phyloP scores from a whole-genome alignment of 805 yeast genomes.

The Yarrowia sp. region DNA sequence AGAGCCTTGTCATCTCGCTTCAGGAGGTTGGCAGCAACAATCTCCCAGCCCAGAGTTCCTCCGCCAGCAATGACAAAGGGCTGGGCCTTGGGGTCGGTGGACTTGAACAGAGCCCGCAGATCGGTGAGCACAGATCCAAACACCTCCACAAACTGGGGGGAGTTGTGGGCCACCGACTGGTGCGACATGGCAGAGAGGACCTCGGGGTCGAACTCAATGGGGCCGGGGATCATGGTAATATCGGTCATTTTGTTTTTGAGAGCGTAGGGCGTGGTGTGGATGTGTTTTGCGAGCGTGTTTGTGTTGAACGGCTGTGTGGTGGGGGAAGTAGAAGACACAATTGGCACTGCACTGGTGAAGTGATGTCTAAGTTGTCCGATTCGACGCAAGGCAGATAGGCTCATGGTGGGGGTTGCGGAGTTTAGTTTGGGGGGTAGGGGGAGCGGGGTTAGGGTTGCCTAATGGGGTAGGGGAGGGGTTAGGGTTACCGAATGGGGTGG shows the following conservation, averaged over 20 bases:
- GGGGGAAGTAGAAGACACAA: conserved; percentile 28
- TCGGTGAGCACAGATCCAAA: conserved; percentile 73
- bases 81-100: conserved; percentile 71
- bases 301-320: conserved; percentile 17
- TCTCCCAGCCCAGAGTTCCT: conserved; percentile 96
- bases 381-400: conserved; percentile 32
- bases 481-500: too few species aligned
- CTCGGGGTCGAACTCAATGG: conserved; percentile 79
- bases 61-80: conserved; percentile 86
- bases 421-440: neutral
- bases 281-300: conserved; percentile 22
- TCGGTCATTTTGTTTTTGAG: conserved; percentile 39
- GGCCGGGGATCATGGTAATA: conserved; percentile 80
- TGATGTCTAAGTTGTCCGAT: conserved; percentile 29
- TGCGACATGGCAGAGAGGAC: conserved; percentile 82
- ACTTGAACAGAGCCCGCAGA: conserved; percentile 76
- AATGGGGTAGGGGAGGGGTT: neutral
- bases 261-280: conserved; percentile 21
- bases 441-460: conserved; percentile 2
- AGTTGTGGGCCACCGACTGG: conserved; percentile 88
- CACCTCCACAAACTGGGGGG: conserved; percentile 77
- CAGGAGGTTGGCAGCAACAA: conserved; percentile 79
- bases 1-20: conserved; percentile 70
- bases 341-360: conserved; percentile 37
- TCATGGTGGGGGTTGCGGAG: conserved; percentile 34